These are phyloP conservation scores for Euphorbia lathyris DNA, from an alignment of 345 rosid species.

Conservation along the genomic window DNA sequence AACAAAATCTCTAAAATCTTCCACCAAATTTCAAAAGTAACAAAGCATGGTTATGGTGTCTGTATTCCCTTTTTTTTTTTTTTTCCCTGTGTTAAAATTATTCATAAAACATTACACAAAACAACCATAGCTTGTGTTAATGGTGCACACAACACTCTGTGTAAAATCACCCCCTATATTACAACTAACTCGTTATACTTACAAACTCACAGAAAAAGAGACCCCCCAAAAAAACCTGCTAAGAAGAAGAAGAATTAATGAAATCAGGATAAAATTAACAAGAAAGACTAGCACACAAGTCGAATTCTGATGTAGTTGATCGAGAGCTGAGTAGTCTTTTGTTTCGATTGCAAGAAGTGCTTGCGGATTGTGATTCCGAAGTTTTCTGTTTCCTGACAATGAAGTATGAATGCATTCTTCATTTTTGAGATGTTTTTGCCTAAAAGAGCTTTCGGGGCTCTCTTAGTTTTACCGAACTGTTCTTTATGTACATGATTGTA, in stretches of 20 bases:
- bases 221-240: neutral
- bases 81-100: neutral
- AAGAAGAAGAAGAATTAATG: constrained; percentile 14
- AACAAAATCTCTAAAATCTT: neutral
- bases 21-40: neutral
- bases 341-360: constrained; percentile 2
- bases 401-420: neutral
- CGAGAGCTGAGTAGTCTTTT: neutral
- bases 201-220: constrained; percentile 3
- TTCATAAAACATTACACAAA: constrained; percentile 4
- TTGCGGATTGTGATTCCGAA: neutral
- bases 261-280: constrained; percentile 1
- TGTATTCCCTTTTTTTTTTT: neutral
- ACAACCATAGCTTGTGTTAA: constrained; percentile 7
- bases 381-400: neutral
- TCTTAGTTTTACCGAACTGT: neutral
- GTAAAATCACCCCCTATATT: neutral
- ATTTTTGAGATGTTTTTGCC: neutral
- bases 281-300: too few relatives aligned
- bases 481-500: constrained; percentile 14
- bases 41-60: too few relatives aligned
- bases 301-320: neutral
- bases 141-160: neutral
- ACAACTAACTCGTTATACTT: neutral
- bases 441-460: constrained; percentile 3